Base-by-base conservation (phyloP, 2,329 filamentous ascomycete species). In the Pyrenophora teres region DNA sequence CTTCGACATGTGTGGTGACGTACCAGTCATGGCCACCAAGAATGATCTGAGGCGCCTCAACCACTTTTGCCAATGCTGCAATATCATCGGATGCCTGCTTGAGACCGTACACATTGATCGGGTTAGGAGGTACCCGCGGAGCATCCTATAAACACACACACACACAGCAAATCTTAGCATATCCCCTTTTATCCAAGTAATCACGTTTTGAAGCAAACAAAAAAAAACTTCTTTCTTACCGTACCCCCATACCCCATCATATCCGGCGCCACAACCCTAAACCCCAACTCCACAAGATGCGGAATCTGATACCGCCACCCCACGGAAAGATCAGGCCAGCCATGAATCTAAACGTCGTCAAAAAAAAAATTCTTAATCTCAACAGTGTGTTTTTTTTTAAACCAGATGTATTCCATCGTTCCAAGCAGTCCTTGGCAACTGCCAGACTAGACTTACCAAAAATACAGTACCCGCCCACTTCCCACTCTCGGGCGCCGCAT, bases 221-320 rank as follows among this genome's bases (percentile, higher is more conserved):
- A 15, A 15, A 15, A 15, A 15, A 15, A 15, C 15, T 15, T 36
- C 8, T 4, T 23, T 46, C 7, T 33, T 71, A 83, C 87, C 21
- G 90, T 94, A 52, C 84, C 82, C 21, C 89, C 90, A 71, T 94
- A 97, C 57, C 93, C 93, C 63, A 96, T 82, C 80, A 92, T 87
- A 74, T 97, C 91, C 0, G 91, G 89, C 9, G 85, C 90, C 19
- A 97, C 84, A 47, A 96, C 90, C 49, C 88, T 84, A 59, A 93
- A 83, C 18, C 87, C 88, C 50, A 90, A 79, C 5, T 86, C 81
- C 30, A 88, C 74, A 18, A 97, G 81, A 62, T 85, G 75, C 0
- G 92, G 92, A 53, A 97, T 88, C 74, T 97, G 92, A 74, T 90
- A 87, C 56, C 92, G 87, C 93, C 93, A 97, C 68, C 88, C 91